Evolutionary conservation across 139 green algal species (phyloP).

Genomic region (Pleodorina starrii): DNA sequence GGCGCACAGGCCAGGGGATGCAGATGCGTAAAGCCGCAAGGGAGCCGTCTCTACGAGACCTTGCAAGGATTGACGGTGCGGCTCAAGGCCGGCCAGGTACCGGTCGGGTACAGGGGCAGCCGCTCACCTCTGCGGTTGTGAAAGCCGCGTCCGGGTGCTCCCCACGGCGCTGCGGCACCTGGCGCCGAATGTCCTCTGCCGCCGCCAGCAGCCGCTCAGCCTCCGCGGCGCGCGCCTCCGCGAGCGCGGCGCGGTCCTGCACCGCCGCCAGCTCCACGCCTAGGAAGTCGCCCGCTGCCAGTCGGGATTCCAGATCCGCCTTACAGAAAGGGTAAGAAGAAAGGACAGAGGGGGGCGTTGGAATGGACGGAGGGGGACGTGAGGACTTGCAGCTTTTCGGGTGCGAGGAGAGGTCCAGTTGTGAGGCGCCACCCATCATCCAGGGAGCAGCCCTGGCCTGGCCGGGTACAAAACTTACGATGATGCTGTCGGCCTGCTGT

Average conservation of each 20-base stretch:
- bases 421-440: too few relatives aligned
- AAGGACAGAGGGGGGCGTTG: too few relatives aligned
- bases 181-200: background rate
- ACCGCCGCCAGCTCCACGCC: background rate
- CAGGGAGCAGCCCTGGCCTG: background rate
- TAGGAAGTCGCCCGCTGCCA: slow-evolving; percentile 1
- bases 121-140: too few relatives aligned
- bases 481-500: background rate
- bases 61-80: too few relatives aligned
- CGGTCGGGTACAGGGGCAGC: too few relatives aligned
- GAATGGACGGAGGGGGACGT: too few relatives aligned
- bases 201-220: background rate
- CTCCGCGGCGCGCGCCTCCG: background rate
- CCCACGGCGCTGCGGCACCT: background rate
- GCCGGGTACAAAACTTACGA: slow-evolving; percentile 1
- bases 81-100: too few relatives aligned
- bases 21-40: too few relatives aligned
- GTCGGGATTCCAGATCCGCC: slow-evolving; percentile 39
- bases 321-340: slow-evolving; percentile 11
- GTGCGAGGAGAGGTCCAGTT: too few relatives aligned
- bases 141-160: slow-evolving; percentile 1
- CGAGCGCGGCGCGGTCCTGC: background rate
- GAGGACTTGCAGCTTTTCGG: too few relatives aligned
- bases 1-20: too few relatives aligned
- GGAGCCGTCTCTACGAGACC: too few relatives aligned